These are phyloP conservation scores for Lagerstroemia speciosa DNA, from an alignment of 345 rosid species.

Conservation along the genomic window DNA sequence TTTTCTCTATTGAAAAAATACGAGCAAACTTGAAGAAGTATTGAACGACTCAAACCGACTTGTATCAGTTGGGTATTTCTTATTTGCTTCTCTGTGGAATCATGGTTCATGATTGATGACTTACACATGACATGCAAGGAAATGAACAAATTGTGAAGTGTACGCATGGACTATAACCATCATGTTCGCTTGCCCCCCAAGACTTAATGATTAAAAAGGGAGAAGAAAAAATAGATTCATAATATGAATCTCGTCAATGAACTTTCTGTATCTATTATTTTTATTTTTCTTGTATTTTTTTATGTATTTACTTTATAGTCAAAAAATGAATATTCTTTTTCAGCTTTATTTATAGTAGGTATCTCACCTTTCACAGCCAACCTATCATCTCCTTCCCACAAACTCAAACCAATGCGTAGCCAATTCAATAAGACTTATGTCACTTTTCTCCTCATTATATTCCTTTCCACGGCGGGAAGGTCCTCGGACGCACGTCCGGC, in stretches of 20 bases:
- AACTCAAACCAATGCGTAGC: constrained; percentile 11
- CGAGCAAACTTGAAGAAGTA: too few species aligned
- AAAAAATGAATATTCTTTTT: neutral
- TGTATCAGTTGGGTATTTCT: too few species aligned
- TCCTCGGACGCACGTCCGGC: neutral
- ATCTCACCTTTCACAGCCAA: neutral
- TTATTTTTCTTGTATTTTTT: neutral
- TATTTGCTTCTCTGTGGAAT: neutral
- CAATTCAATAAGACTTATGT: constrained; percentile 14
- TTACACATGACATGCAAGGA: neutral
- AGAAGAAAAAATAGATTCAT: neutral
- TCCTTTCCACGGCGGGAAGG: constrained; percentile 11
- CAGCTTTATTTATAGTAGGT: neutral
- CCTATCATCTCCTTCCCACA: neutral
- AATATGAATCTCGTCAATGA: too few species aligned
- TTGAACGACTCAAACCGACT: too few species aligned
- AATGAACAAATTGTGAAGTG: neutral
- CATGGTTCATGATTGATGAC: neutral
- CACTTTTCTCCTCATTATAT: constrained; percentile 6
- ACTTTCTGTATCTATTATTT: neutral
- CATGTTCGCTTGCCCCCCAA: neutral
- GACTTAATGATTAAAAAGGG: neutral
- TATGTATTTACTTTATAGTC: neutral
- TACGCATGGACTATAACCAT: constrained; percentile 2
- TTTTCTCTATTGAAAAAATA: too few species aligned